Evolutionary conservation across 352 stramenopile genomes (phyloP).

Genomic region (Globisporangium acanthophoron): DNA sequence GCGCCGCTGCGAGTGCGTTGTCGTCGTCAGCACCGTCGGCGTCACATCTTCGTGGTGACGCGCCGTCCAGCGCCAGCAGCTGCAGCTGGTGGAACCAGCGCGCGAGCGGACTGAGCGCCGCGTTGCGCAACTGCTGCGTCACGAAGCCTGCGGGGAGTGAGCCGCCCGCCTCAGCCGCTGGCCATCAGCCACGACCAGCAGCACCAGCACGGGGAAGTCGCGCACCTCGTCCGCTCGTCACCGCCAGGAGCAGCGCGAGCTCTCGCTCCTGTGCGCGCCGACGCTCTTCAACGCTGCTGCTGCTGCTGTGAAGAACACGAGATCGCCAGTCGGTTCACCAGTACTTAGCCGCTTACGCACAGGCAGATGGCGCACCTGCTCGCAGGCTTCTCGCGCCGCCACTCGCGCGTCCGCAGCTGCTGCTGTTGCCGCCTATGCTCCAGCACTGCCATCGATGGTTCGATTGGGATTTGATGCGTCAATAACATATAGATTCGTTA

Average conservation of each 20-base stretch:
- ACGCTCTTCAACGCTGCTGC: not conserved
- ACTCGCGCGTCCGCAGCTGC: not conserved
- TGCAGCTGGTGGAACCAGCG: slow-evolving; percentile 41
- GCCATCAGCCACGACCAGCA: not conserved
- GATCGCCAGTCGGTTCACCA: not conserved
- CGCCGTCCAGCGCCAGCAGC: slow-evolving; percentile 11
- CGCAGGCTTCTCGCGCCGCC: not conserved
- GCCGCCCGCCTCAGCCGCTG: not conserved
- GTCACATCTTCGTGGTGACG: not conserved
- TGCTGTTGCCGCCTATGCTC: too few species aligned
- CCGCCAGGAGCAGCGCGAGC: slow-evolving; percentile 15
- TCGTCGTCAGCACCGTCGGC: not conserved
- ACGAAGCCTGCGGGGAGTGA: slow-evolving; percentile 33
- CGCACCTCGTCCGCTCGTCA: slow-evolving; percentile 25
- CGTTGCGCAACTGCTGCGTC: slow-evolving; percentile 20
- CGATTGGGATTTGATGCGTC: too few species aligned
- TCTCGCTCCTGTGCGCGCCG: not conserved
- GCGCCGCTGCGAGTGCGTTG: slow-evolving; percentile 2
- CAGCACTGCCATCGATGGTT: too few species aligned
- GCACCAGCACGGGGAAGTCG: too few species aligned
- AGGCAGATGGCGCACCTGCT: not conserved
- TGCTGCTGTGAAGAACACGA: not conserved
- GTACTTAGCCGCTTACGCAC: too few species aligned
- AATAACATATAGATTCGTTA: too few species aligned
- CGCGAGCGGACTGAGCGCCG: slow-evolving; percentile 24